phyloP scores from a whole-genome alignment of 2,329 filamentous ascomycete species.

The Pseudogymnoascus sp. region DNA sequence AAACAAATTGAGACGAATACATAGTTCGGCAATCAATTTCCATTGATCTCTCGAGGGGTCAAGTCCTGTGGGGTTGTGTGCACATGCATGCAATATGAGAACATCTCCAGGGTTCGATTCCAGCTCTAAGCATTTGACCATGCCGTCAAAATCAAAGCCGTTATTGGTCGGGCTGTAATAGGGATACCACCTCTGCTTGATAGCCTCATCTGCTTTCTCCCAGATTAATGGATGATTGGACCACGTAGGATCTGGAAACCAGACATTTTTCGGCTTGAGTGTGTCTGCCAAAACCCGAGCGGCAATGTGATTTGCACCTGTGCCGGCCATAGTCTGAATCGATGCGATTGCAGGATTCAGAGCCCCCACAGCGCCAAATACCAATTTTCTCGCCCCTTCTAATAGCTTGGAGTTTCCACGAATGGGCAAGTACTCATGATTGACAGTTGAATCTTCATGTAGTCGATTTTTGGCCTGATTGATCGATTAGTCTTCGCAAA shows the following conservation, averaged over 20 bases:
- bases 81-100: conserved; percentile 35
- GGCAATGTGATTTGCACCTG: conserved; percentile 30
- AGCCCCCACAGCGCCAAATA: conserved; percentile 24
- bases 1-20: conserved; percentile 21
- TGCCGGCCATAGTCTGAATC: conserved; percentile 34
- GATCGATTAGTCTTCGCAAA: not conserved
- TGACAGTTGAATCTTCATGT: conserved; percentile 7
- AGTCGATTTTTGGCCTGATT: conserved; percentile 1
- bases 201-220: conserved; percentile 26
- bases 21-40: conserved; percentile 23
- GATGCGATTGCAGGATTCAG: conserved; percentile 26
- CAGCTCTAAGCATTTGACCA: conserved; percentile 22
- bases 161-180: conserved; percentile 29
- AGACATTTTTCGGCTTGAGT: conserved; percentile 27
- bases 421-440: conserved; percentile 34
- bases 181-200: conserved; percentile 23
- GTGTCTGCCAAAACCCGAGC: conserved; percentile 25
- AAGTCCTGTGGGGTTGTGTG: conserved; percentile 36
- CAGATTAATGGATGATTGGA: conserved; percentile 34
- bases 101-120: conserved; percentile 22
- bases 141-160: conserved; percentile 28
- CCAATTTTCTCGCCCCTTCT: conserved; percentile 26
- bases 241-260: conserved; percentile 36
- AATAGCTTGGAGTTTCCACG: conserved; percentile 28
- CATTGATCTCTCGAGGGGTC: conserved; percentile 31